Base-by-base conservation (phyloP, 495 filamentous ascomycete genomes). In the Penicillium coprophilum region DNA sequence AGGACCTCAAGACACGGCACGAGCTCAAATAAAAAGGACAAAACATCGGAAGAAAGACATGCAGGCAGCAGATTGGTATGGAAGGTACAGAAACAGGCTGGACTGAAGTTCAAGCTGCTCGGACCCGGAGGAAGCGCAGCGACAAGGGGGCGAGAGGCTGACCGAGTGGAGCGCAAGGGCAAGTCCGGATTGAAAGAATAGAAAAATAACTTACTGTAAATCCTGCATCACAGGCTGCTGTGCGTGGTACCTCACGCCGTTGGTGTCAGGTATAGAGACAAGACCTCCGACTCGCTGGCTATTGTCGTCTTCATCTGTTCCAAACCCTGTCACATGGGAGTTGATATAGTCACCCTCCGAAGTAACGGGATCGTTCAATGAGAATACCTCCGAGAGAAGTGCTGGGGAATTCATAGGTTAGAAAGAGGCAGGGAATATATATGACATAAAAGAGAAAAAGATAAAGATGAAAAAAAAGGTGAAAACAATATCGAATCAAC, bases 241-340 rank as follows among this genome's bases (percentile, higher is more conserved):
- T 68, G 73, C 64, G 63, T 69, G 73, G 72, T 77, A 79, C 63
- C 71, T 66, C 62, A 77, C 64, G 66, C 73, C 71, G 72, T 75
- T 78, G 67, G 69, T 74, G 60, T 69, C 71, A 65, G 74, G 67
- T 59, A 78, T 72, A 21, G 77, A 72, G 59, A 70, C 65, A 56
- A 79, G 66, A 49, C 62, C 68, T 65, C 72, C 73, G 63, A 76
- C 70, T 70, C 75, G 71, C 47, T 70, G 74, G 58, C 49, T 62
- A 43, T 61, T 60, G 45, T 74, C 75, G n/a, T 77, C 76, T 43
- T 76, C 75, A n/a, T 76, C 71, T 48, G 66, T 68, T 45, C 64
- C 53, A 60, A 72, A 77, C 24, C 68, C 65, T 46, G 70, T 64
- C 54, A 73, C 56, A 60, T 75, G 72, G 21, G 64, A 57, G 46